phyloP scores from a whole-genome alignment of 2,329 filamentous ascomycete genomes.

The Hypoxylon sp. region DNA sequence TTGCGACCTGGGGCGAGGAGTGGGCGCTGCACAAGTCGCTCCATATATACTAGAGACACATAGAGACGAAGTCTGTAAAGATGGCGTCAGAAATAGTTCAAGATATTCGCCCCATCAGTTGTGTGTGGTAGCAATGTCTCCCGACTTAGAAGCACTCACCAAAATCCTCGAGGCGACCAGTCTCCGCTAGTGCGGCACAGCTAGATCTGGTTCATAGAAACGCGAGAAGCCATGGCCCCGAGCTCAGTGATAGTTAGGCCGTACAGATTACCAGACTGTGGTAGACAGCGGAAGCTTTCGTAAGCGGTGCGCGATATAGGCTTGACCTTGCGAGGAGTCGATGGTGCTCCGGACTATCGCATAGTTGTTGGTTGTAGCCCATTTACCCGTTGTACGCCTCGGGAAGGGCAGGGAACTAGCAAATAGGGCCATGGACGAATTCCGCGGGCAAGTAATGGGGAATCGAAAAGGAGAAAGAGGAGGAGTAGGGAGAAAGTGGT shows the following conservation, averaged over 20 bases:
- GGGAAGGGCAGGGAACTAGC: constrained; percentile 1
- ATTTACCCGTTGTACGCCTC: not conserved
- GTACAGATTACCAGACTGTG: not conserved
- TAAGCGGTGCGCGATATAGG: constrained; percentile 25
- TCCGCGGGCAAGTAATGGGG: not conserved
- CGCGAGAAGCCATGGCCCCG: not conserved
- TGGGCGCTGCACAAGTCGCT: not conserved
- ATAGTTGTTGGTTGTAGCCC: constrained; percentile 7
- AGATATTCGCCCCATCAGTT: not conserved
- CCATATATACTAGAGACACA: not conserved
- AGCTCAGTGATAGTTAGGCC: not conserved
- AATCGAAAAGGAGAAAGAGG: not conserved
- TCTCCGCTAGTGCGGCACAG: constrained; percentile 10
- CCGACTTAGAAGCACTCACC: constrained; percentile 9
- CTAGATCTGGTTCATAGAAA: not conserved
- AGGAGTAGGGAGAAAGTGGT: not conserved
- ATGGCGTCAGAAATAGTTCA: not conserved
- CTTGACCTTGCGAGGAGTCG: constrained; percentile 14
- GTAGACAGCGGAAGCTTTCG: not conserved
- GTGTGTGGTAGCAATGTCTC: constrained; percentile 1
- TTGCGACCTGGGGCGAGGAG: constrained; percentile 9
- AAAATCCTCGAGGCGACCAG: constrained; percentile 14
- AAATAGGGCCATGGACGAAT: not conserved
- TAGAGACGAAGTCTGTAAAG: not conserved
- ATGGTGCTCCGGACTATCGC: constrained; percentile 18